Base-by-base conservation (phyloP, 2,329 filamentous ascomycete genomes). In the Onygenales sp. region DNA sequence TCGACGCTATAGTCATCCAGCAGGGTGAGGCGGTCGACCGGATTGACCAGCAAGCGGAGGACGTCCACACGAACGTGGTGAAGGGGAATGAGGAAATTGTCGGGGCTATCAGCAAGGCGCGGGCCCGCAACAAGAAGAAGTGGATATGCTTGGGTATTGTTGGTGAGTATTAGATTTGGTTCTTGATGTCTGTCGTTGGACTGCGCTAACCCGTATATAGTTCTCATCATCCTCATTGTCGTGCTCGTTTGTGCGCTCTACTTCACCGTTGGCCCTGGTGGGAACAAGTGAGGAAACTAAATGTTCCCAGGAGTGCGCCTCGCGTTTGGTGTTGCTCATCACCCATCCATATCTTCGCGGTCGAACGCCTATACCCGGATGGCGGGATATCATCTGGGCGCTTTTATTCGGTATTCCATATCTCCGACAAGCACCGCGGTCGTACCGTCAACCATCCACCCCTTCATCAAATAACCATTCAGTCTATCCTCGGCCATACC, bases 101-200 rank as follows among this genome's bases (percentile, higher is more conserved):
- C 40, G 81, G 80, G n/a, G 91, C 91, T 10, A 87, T 95, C 57
- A 78, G 80, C 56, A 95, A 88, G 61, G 92, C 92, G 7, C 79
- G 86, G 67, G 81, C 83, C 62, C 88, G 86, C 49, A 81, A 88
- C 61, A 88, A 84, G 75, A 95, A 94, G 89, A 96, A 96, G 86
- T 96, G 90, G 91, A 91, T 87, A 68, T 95, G 90, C 77, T 74
- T 95, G 61, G 84, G 85, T 63, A 88, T 96, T 64, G 74, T 78
- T 62, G 74, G 75, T 79, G 67, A 72, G 79, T 81, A 31, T 53
- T 32, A 43, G 31, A 27, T 48, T 51, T 50, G 14, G 57, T 57
- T 3, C 6, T 27, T 36, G 14, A 8, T 13, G 4, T 14, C 27
- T 13, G 4, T 14, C 27, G 31, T 47, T 47, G 33, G 2, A 6